These are phyloP conservation scores for Peltaster fructicola DNA, from an alignment of 2,329 filamentous ascomycete species.

Conservation along the genomic window DNA sequence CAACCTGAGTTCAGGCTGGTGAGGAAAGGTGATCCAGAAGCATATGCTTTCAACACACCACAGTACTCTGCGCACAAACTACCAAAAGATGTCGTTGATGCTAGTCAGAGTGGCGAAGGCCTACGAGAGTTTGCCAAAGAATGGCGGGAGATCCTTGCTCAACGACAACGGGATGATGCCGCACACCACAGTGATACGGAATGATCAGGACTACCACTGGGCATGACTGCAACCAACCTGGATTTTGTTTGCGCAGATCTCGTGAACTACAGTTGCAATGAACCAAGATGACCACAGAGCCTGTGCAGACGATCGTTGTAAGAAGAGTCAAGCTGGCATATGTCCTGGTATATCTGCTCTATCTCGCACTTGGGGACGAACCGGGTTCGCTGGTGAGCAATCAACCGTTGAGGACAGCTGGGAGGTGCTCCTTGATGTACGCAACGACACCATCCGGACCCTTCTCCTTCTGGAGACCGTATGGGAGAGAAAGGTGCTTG, in stretches of 20 bases:
- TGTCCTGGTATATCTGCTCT: too few species aligned
- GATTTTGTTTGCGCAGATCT: too few species aligned
- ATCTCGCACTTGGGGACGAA: too few species aligned
- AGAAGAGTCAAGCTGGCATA: too few species aligned
- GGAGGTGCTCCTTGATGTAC: constrained; percentile 28
- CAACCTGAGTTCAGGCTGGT: constrained; percentile 69
- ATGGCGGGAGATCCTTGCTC: constrained; percentile 30
- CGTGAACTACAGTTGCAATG: too few species aligned
- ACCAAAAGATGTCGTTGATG: constrained; percentile 76
- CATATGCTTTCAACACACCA: constrained; percentile 67
- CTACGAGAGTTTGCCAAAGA: constrained; percentile 54
- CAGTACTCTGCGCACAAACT: constrained; percentile 93
- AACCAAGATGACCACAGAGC: too few species aligned
- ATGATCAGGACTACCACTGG: too few species aligned
- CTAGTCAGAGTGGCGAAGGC: constrained; percentile 41
- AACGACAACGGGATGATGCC: constrained; percentile 21
- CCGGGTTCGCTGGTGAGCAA: too few species aligned
- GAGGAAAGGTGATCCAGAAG: constrained; percentile 68
- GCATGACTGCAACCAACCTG: too few species aligned
- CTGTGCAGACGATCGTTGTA: too few species aligned
- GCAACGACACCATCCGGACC: constrained; percentile 38
- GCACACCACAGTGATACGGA: too few species aligned
- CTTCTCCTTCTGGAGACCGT: constrained; percentile 34
- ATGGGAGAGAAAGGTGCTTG: constrained; percentile 35
- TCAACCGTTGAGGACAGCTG: too few species aligned